These are phyloP conservation scores for Tylopilus felleus DNA, from an alignment of 768 basidiomycete genomes.

Conservation along the genomic window DNA sequence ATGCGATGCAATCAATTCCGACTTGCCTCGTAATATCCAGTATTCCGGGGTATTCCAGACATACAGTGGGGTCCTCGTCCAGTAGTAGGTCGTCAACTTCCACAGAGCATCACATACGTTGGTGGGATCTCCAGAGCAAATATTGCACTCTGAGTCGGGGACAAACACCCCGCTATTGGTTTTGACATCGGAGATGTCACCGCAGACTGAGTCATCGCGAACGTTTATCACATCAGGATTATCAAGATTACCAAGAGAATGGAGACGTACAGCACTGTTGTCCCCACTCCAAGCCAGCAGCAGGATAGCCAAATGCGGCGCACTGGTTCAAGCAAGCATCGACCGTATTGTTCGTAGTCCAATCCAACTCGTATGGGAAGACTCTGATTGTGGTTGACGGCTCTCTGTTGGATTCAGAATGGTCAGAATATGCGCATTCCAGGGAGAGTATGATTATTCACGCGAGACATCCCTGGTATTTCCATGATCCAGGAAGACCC, in stretches of 20 bases:
- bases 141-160: constrained; percentile 38
- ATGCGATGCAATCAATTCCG: no score
- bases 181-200: constrained; percentile 56
- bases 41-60: constrained; percentile 68
- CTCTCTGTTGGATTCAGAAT: constrained; percentile 41
- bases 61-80: constrained; percentile 47
- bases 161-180: constrained; percentile 30
- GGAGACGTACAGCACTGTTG: constrained; percentile 62
- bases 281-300: constrained; percentile 66
- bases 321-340: constrained; percentile 66
- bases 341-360: constrained; percentile 60
- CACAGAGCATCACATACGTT: constrained; percentile 64
- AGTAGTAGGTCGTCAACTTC: constrained; percentile 52
- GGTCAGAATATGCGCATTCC: not conserved
- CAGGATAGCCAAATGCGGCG: constrained; percentile 66
- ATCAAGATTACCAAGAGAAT: not conserved
- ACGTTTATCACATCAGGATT: not conserved
- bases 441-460: constrained; percentile 33
- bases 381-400: constrained; percentile 38
- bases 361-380: constrained; percentile 63
- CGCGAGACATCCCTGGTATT: constrained; percentile 65
- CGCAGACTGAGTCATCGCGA: constrained; percentile 52
- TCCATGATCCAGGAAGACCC: constrained; percentile 54
- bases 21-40: constrained; percentile 66
- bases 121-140: constrained; percentile 66